A percentile compares a stretch with the other conserved stretches of the same genome.
These are phyloP conservation scores for Groenewaldozyma sp. DNA, from an alignment of 1,139 yeast genomes.

Conservation along the genomic window DNA sequence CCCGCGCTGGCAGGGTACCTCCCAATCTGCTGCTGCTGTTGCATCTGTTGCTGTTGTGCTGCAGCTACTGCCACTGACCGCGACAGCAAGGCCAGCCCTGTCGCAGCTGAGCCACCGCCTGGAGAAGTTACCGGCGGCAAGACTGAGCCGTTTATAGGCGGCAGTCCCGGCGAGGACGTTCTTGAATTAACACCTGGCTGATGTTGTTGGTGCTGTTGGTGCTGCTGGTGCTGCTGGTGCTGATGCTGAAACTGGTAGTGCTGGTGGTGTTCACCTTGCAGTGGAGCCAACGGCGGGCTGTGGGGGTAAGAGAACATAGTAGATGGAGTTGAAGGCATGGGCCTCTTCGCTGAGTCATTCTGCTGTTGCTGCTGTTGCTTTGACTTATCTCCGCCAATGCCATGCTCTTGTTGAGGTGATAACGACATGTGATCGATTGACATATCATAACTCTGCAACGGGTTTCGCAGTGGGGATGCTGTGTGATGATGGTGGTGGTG, in stretches of 20 bases:
- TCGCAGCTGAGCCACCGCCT: conserved; percentile 1
- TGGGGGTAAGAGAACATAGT: conserved; percentile 9
- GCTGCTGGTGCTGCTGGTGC: conserved; percentile 5
- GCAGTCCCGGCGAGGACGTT: conserved; percentile 6
- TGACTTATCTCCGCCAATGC: neutral
- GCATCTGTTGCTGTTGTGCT: conserved; percentile 2
- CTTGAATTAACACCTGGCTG: neutral
- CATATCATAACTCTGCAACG: neutral
- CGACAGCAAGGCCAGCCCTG: conserved; percentile 6
- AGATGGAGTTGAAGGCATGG: conserved; percentile 10
- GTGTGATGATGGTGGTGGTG: conserved; percentile 3
- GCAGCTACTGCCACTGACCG: neutral
- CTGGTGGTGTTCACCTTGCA: conserved; percentile 3
- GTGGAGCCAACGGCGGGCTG: conserved; percentile 4
- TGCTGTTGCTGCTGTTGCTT: neutral
- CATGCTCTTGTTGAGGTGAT: conserved; percentile 6
- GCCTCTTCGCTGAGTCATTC: neutral
- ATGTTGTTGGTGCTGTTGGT: conserved; percentile 3
- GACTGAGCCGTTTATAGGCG: conserved; percentile 4
- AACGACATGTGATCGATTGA: conserved; percentile 15
- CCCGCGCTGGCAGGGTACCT: conserved; percentile 8
- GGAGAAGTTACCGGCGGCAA: conserved; percentile 4
- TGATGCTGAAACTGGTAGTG: conserved; percentile 5
- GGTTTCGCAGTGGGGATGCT: too few relatives aligned
- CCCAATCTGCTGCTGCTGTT: conserved; percentile 1